Evolutionary conservation across 495 filamentous ascomycete species (phyloP), one percentile per base, ranked within the genome.

Genomic region (Penicillium steckii): DNA sequence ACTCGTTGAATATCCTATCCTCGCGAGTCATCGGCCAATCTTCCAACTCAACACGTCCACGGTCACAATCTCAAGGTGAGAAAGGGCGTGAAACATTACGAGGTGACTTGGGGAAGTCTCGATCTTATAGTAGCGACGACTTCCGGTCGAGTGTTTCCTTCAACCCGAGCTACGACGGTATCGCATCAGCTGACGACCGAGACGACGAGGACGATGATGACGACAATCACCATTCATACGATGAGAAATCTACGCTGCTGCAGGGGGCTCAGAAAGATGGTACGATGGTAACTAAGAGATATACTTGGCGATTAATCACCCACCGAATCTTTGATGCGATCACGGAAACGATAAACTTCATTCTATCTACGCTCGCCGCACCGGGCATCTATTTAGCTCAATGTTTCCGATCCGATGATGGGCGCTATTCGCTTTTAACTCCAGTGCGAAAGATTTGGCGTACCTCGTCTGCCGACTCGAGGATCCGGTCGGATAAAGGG

Each of bases 1-100:
- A 97, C 86, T 95, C 93, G 64, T 75, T 97, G 77, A 96, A 95
- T 72, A 88, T 96, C 69, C 80, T 98, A 69, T 95, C 90, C 57
- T 82, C 89, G 67, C 85, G 88, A 75, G 89, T 94, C 67, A 84
- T 88, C 55, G 85, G 85, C 60, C 79, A 78, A 67, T 78, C 81
- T 58, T 68, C 69, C 57, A 65, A 45, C 55, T 52, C 77, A 70
- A 60, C 68, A 32, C 83, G 84, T 46, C 79, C 83, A 50, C 78
- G 86, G 71, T 83, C 84, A 47, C 86, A 82, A 59, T 88, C 85
- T 12, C 76, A 86, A 52, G 79, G 77, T 53, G 79, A 85, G 26
- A 69, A 80, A 32, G 65, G 76, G 50, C 66, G 78, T 26, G 65
- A 74, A 27, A 70, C 63, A 40, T 62, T 67, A 18, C 77, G 67